Evolutionary conservation across 73 alveolate species (phyloP).

Genomic region (Tetrahymena elliotti): DNA sequence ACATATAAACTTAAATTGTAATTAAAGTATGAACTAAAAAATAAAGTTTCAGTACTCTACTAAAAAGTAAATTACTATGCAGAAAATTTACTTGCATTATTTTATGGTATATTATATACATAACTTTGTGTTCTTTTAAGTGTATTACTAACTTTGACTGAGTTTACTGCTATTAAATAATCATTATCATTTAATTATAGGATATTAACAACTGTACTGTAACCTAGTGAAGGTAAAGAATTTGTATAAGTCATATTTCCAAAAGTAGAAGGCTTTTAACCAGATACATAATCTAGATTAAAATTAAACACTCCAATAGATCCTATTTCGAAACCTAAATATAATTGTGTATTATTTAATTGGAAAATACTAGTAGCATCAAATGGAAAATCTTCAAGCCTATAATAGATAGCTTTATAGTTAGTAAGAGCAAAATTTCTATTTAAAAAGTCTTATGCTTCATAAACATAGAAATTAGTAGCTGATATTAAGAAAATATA

Average conservation of each 20-base stretch:
- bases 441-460: not conserved
- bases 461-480: not conserved
- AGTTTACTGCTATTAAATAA: not conserved
- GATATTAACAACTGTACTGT: not conserved
- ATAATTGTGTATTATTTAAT: not conserved
- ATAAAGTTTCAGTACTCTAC: not conserved
- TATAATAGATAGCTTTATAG: not conserved
- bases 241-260: not conserved
- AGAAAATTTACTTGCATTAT: not conserved
- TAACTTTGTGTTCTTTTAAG: not conserved
- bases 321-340: not conserved
- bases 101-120: not conserved
- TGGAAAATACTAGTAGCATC: not conserved
- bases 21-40: not conserved
- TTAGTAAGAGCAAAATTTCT: not conserved
- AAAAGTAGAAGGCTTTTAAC: not conserved
- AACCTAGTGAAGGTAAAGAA: not conserved
- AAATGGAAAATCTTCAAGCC: not conserved
- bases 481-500: not conserved
- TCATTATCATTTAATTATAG: not conserved
- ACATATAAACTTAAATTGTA: not conserved
- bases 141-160: not conserved
- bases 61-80: no score
- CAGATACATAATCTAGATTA: not conserved
- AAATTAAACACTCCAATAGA: not conserved